Evolutionary conservation across 495 filamentous ascomycete genomes (phyloP).

Genomic region (Lasiosphaeria miniovina): DNA sequence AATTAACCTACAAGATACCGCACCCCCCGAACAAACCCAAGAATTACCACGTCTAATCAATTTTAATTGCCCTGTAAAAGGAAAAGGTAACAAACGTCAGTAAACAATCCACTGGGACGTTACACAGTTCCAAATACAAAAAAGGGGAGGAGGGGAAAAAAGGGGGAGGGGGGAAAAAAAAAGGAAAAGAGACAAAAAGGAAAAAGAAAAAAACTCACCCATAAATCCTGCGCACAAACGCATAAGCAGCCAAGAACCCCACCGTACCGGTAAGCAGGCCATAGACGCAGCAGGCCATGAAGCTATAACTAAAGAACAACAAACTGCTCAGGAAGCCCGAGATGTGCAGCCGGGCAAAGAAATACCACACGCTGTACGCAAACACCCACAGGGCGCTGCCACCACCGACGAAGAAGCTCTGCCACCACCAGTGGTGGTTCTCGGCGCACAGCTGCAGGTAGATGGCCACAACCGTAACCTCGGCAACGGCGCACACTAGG

Average conservation of each 20-base stretch:
- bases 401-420: slow-evolving; percentile 80
- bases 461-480: slow-evolving; percentile 86
- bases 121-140: too few species aligned
- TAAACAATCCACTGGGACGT: too few species aligned
- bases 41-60: too few species aligned
- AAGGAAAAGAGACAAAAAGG: background rate
- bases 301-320: slow-evolving; percentile 83
- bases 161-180: background rate
- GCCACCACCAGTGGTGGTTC: slow-evolving; percentile 98
- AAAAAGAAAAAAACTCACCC: slow-evolving; percentile 50
- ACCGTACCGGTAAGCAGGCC: slow-evolving; percentile 82
- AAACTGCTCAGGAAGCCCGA: slow-evolving; percentile 75
- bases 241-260: slow-evolving; percentile 83
- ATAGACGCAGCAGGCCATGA: slow-evolving; percentile 79
- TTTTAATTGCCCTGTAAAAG: too few species aligned
- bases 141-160: background rate
- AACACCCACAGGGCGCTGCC: slow-evolving; percentile 84
- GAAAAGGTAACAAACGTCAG: too few species aligned
- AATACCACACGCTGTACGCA: slow-evolving; percentile 84
- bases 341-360: slow-evolving; percentile 77
- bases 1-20: too few species aligned
- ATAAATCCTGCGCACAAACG: slow-evolving; percentile 87
- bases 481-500: slow-evolving; percentile 73
- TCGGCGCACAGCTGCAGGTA: slow-evolving; percentile 85
- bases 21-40: too few species aligned